phyloP scores from a whole-genome alignment of 2,329 filamentous ascomycete genomes.

The Exophiala lecanii-corni region DNA sequence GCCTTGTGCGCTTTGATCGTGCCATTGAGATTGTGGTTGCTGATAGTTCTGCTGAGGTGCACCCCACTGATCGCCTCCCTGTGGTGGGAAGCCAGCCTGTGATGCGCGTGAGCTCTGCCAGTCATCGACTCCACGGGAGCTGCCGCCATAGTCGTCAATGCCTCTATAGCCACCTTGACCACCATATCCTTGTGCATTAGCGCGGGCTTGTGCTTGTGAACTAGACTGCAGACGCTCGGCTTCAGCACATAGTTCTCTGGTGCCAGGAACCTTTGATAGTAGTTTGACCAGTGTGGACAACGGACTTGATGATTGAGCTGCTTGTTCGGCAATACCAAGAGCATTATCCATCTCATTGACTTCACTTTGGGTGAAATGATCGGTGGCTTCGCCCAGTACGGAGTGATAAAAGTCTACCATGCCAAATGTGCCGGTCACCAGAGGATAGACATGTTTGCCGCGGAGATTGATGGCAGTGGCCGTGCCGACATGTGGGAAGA shows the following conservation, averaged over 20 bases:
- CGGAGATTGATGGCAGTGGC: constrained; percentile 60
- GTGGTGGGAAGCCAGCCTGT: constrained; percentile 35
- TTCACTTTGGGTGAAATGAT: constrained; percentile 80
- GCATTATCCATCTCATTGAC: constrained; percentile 75
- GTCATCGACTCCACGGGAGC: constrained; percentile 28
- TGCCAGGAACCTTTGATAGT: constrained; percentile 71
- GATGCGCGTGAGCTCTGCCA: constrained; percentile 29
- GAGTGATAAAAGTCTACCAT: constrained; percentile 82
- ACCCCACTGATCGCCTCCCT: constrained; percentile 15
- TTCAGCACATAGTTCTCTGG: constrained; percentile 61
- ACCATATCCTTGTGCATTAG: constrained; percentile 44
- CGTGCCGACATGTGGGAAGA: constrained; percentile 71
- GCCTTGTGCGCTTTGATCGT: constrained; percentile 6
- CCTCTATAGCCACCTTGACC: constrained; percentile 26
- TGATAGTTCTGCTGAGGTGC: constrained; percentile 12
- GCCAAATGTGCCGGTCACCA: constrained; percentile 70
- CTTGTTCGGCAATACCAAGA: constrained; percentile 62
- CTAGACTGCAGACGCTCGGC: constrained; percentile 58
- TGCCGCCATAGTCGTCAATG: constrained; percentile 24
- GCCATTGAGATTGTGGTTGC: constrained; percentile 10
- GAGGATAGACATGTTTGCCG: constrained; percentile 65
- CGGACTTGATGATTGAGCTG: constrained; percentile 38
- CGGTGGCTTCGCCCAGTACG: constrained; percentile 69
- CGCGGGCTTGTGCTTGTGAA: constrained; percentile 60
- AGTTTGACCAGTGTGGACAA: constrained; percentile 65